Conservation (phyloP, 352 stramenopile species). For the Thalassiosira livingstoniorum region DNA sequence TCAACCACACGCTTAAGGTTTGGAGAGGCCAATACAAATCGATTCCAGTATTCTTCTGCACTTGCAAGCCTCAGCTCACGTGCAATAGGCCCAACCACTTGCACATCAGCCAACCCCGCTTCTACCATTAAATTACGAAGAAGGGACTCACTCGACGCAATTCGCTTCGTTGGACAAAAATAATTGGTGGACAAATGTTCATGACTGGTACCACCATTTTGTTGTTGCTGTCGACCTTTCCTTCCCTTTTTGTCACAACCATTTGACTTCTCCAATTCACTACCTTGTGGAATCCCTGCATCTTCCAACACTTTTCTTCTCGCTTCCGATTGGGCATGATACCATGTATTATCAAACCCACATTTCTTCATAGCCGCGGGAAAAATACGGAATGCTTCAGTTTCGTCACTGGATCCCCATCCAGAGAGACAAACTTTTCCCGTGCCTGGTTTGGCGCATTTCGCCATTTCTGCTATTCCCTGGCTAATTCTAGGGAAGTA, state of each 20-base stretch:
- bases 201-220: not conserved
- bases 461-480: conserved; percentile 25
- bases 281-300: not conserved
- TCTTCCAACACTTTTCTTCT: not conserved
- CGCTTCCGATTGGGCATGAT: not conserved
- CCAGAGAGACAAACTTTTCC: conserved; percentile 30
- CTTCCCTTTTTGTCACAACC: not conserved
- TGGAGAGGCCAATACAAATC: conserved; percentile 23
- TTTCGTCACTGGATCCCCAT: conserved; percentile 15
- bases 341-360: conserved; percentile 21
- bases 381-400: conserved; percentile 22
- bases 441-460: conserved; percentile 23
- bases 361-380: conserved; percentile 12
- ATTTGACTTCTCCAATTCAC: not conserved
- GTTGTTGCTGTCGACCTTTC: not conserved
- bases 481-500: conserved; percentile 19
- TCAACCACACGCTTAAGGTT: conserved; percentile 30
- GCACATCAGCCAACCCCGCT: conserved; percentile 13
- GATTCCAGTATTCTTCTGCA: conserved; percentile 32
- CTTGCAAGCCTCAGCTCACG: not conserved
- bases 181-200: not conserved
- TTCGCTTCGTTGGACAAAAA: conserved; percentile 24
- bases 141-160: conserved; percentile 2
- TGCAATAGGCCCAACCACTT: conserved; percentile 19
- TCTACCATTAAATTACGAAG: not conserved